Evolutionary conservation across 75 land plant species (phyloP).

Genomic region (Larix kaempferi): DNA sequence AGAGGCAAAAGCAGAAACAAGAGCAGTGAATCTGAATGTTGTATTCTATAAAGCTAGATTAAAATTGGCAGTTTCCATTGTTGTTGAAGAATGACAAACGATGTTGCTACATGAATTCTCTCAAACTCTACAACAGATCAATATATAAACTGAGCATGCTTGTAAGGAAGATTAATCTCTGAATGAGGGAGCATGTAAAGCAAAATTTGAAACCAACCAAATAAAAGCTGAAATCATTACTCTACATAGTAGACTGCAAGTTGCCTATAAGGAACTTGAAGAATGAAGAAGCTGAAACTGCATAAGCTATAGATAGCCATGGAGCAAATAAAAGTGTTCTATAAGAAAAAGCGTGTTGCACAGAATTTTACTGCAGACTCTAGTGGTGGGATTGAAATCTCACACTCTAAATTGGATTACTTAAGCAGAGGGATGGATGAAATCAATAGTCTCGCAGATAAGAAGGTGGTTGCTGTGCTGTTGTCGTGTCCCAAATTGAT

Average conservation of each 20-base stretch:
- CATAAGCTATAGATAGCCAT: slow-evolving; percentile 50
- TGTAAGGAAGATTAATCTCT: no score
- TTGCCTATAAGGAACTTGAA: not conserved
- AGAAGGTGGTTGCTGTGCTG: slow-evolving; percentile 20
- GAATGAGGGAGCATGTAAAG: not conserved
- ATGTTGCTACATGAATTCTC: no score
- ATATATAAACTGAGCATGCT: no score
- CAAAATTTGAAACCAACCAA: not conserved
- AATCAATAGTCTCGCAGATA: slow-evolving; percentile 29
- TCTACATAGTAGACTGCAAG: not conserved
- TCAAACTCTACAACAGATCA: no score
- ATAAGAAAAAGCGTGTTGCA: not conserved
- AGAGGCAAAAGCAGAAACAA: no score
- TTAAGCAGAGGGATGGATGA: slow-evolving; percentile 22
- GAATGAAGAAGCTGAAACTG: slow-evolving; percentile 41
- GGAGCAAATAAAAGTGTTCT: slow-evolving; percentile 13
- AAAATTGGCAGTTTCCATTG: no score
- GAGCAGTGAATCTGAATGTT: no score
- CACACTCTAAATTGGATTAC: slow-evolving; percentile 22
- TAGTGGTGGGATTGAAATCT: slow-evolving; percentile 7
- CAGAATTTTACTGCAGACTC: slow-evolving; percentile 2
- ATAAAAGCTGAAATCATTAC: not conserved
- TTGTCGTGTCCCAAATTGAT: slow-evolving; percentile 27
- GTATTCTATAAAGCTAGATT: no score
- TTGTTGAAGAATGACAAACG: no score